phyloP scores from a whole-genome alignment of 2,329 filamentous ascomycete genomes.

The Hypoxylon sp. region DNA sequence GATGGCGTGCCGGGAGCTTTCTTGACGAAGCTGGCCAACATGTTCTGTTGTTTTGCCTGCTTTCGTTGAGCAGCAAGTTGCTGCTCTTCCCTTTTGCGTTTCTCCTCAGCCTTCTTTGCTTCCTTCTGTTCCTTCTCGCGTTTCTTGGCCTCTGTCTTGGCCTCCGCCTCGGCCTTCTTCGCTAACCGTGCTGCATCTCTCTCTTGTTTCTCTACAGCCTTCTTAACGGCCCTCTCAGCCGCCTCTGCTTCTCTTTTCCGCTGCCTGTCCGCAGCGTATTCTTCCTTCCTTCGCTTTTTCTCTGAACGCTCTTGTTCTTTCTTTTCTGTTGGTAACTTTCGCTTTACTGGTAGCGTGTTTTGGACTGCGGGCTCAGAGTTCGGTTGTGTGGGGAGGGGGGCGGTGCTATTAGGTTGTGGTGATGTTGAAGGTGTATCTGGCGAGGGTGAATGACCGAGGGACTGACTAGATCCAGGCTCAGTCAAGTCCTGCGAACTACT shows the following conservation, averaged over 20 bases:
- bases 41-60: conserved; percentile 58
- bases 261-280: conserved; percentile 64
- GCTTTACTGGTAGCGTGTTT: conserved; percentile 56
- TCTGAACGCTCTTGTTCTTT: conserved; percentile 60
- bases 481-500: conserved; percentile 58
- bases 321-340: conserved; percentile 56
- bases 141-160: conserved; percentile 49
- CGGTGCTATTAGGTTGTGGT: conserved; percentile 44
- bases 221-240: conserved; percentile 57
- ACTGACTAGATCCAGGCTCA: conserved; percentile 61
- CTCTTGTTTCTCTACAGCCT: conserved; percentile 59
- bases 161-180: conserved; percentile 50
- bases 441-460: conserved; percentile 57
- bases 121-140: conserved; percentile 60
- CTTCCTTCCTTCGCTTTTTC: conserved; percentile 66
- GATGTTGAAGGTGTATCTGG: conserved; percentile 51
- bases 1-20: conserved; percentile 48
- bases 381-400: conserved; percentile 30
- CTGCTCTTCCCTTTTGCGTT: conserved; percentile 59
- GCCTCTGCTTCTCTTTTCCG: conserved; percentile 66
- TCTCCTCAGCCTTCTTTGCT: conserved; percentile 50
- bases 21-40: conserved; percentile 49
- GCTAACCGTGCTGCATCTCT: conserved; percentile 58
- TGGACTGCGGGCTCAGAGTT: conserved; percentile 17
- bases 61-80: conserved; percentile 59